A percentile compares a stretch with the other conserved stretches of the same genome.
These are phyloP conservation scores for Pseudogymnoascus sp. DNA, from an alignment of 2,329 filamentous ascomycete genomes.

Conservation along the genomic window DNA sequence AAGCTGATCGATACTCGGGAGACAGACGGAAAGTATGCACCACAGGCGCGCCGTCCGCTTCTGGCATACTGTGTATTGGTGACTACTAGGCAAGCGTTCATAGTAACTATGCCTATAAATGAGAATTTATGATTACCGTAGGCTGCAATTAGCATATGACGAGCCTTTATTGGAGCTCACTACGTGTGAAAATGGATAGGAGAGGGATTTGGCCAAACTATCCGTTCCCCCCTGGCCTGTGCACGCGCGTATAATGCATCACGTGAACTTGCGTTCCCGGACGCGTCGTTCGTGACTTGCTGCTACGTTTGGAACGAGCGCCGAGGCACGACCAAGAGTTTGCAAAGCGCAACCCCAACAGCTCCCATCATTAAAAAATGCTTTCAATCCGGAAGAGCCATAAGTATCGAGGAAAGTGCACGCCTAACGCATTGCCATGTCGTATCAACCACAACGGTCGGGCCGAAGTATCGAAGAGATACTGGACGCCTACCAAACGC, in stretches of 20 bases:
- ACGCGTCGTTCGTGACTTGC: not conserved
- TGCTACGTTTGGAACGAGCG: not conserved
- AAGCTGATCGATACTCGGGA: not conserved
- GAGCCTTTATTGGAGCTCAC: not conserved
- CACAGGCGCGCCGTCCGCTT: not conserved
- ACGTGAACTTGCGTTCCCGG: not conserved
- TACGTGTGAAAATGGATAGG: not conserved
- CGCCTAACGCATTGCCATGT: constrained; percentile 69
- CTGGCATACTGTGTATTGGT: not conserved
- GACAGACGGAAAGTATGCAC: not conserved
- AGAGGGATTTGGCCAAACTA: not conserved
- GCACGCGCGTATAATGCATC: not conserved
- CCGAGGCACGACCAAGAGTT: not conserved
- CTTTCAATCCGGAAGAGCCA: constrained; percentile 24
- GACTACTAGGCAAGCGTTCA: not conserved
- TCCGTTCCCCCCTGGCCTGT: not conserved
- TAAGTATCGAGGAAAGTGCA: constrained; percentile 23
- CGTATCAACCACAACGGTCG: constrained; percentile 71
- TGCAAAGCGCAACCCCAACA: not conserved
- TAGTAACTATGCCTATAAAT: not conserved
- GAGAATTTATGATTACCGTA: not conserved
- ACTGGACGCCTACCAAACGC: constrained; percentile 58
- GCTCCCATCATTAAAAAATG: constrained; percentile 16
- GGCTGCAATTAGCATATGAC: not conserved
- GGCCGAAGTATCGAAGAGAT: constrained; percentile 53